Percentiles rank a stretch among this genome's conserved stretches.
Evolutionary conservation across 306 rosid genomes (phyloP).

Genomic region (apple (Malus domestica)): ASM211411v1 NC_041798.1:10147001-10147500

Average conservation of each 20-base stretch:
- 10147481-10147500: neutral
- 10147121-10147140: conserved; percentile 25
- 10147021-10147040: conserved; percentile 39
- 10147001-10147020: conserved; percentile 26
- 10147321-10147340: conserved; percentile 29
- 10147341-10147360: neutral
- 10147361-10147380: neutral
- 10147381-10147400: conserved; percentile 17
- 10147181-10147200: conserved; percentile 31
- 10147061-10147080: conserved; percentile 21
- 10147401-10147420: neutral
- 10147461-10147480: neutral
- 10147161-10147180: conserved; percentile 25
- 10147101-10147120: conserved; percentile 22
- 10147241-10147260: conserved; percentile 36
- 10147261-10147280: conserved; percentile 76
- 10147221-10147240: conserved; percentile 27
- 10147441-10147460: neutral
- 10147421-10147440: neutral
- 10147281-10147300: conserved; percentile 25
- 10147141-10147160: conserved; percentile 29
- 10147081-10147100: conserved; percentile 11
- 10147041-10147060: conserved; percentile 38
- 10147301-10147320: conserved; percentile 27
- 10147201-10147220: conserved; percentile 23